These are phyloP conservation scores for Aspergillus heteromorphus DNA, from an alignment of 495 filamentous ascomycete species.

Conservation along the genomic window DNA sequence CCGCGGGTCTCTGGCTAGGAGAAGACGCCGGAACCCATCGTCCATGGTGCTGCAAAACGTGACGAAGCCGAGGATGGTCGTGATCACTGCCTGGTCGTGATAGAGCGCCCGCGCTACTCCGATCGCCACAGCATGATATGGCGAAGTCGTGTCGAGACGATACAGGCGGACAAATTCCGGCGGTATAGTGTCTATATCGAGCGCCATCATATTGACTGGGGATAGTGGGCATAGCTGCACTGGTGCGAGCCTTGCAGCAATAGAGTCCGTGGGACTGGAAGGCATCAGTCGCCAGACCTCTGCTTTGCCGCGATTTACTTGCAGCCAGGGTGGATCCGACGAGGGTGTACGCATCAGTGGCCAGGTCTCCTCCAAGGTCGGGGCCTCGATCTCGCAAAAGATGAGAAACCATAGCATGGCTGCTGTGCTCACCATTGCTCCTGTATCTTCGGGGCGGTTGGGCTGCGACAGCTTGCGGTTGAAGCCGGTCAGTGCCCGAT, in stretches of 20 bases:
- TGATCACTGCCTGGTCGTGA: neutral
- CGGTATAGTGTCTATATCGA: neutral
- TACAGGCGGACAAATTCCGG: neutral
- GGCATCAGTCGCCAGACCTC: constrained; percentile 1
- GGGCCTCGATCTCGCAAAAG: neutral
- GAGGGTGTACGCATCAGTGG: neutral
- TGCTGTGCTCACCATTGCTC: neutral
- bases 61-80: neutral
- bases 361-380: neutral
- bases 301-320: neutral
- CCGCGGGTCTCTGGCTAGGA: neutral
- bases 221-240: neutral
- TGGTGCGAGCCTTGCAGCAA: neutral
- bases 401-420: neutral
- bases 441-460: neutral
- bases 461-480: neutral
- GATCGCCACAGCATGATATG: neutral
- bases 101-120: neutral
- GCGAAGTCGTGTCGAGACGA: neutral
- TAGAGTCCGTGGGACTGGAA: neutral
- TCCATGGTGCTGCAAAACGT: neutral
- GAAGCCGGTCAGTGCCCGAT: neutral
- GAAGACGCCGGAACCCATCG: neutral
- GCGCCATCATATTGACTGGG: neutral
- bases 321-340: neutral